Percentiles rank a stretch among this genome's conserved stretches.
phyloP scores from a whole-genome alignment of 2,329 filamentous ascomycete genomes.

The Diaporthe sp. region DNA sequence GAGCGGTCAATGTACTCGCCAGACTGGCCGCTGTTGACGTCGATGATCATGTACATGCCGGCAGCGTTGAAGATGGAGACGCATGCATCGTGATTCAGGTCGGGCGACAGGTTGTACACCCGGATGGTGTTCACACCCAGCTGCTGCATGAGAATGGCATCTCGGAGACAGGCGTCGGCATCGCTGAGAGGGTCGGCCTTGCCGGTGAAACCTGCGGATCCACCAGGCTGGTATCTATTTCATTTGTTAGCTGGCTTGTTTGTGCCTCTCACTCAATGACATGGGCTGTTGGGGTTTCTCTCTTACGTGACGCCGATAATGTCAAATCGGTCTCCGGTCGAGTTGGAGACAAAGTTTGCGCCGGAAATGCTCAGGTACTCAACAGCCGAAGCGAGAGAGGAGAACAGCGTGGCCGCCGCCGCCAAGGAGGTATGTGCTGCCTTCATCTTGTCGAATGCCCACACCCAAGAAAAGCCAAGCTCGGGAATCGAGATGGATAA shows the following conservation, averaged over 20 bases:
- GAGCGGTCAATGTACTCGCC: constrained; percentile 66
- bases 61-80: constrained; percentile 72
- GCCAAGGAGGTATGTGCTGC: constrained; percentile 37
- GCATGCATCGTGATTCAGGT: constrained; percentile 72
- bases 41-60: constrained; percentile 61
- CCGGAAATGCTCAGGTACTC: constrained; percentile 36
- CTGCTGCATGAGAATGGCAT: constrained; percentile 69
- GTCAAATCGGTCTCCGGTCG: constrained; percentile 68
- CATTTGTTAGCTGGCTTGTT: constrained; percentile 22
- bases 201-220: constrained; percentile 69
- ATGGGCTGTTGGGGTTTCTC: not conserved
- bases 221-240: constrained; percentile 69
- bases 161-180: constrained; percentile 63
- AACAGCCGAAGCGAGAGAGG: constrained; percentile 38
- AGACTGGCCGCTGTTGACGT: constrained; percentile 70
- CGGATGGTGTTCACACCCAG: constrained; percentile 73
- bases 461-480: constrained; percentile 29
- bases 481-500: constrained; percentile 12
- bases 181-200: constrained; percentile 46
- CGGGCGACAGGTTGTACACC: constrained; percentile 73
- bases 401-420: constrained; percentile 40
- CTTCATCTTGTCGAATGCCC: constrained; percentile 37
- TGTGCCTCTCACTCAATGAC: no score
- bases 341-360: constrained; percentile 65
- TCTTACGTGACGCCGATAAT: constrained; percentile 68